Base-by-base conservation (phyloP, 768 basidiomycete species). In the Russula foetens region DNA sequence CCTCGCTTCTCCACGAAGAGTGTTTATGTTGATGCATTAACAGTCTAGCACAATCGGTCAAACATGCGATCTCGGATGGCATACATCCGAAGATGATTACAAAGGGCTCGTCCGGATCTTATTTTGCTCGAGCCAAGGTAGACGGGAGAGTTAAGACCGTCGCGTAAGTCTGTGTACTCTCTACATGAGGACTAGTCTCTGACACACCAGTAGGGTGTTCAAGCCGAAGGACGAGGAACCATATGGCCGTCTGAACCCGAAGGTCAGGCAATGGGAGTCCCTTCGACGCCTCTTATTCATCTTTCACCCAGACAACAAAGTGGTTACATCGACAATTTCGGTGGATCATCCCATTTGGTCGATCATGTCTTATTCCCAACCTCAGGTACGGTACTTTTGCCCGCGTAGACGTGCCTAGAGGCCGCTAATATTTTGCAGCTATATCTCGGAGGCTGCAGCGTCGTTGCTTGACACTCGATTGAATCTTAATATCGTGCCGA, bases 171-270 rank as follows among this genome's bases (percentile, higher is more conserved):
- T 9, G 8, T 39, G 49, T 35, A 29, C 21, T 14, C 31, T 19
- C 23, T 60, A 24, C 28, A 46, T 43, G 46, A 9, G 35, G 24
- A 14, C 41, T 35, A 23, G 38, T 17, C 21, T 29, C 21, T 57
- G 62, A 46, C 59, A 17, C 24, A 5, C 8, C 3, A 2, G 19
- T 39, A 93, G 88, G 6, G 89, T 95, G 4, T 95, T 96, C 73
- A 95, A 95, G 70, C 92, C 92, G 1, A 92, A 93, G 70, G 88
- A 91, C 60, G 89, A 91, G 69, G 90, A 93, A 66, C 92, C 92
- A 1, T 95, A 94, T 69, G 92, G 92, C 26, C 78, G 84, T 43
- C 77, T 93, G 21, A 94, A 94, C 70, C 92, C 92, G 0, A 95
- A 95, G 79, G 86, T 84, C 52, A 50, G 70, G 49, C 26, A 14